Percentiles rank a stretch among this genome's conserved stretches.
Conservation (phyloP, 139 green algal species). For the Desmodesmus armatus region DNA sequence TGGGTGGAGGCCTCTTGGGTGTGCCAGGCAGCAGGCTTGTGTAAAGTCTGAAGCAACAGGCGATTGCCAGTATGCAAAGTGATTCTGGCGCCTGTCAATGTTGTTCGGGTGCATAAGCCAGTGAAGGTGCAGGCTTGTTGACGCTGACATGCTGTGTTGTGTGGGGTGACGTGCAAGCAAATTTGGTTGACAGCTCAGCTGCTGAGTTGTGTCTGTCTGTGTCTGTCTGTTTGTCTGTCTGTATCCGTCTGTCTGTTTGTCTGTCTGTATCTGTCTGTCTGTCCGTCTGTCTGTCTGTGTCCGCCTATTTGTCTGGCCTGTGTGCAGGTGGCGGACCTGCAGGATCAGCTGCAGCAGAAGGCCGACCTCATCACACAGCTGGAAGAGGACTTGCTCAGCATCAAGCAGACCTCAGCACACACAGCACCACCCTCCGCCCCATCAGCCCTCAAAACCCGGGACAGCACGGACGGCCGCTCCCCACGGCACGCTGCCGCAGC, state of each 20-base stretch:
- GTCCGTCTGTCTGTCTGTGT: too few species aligned
- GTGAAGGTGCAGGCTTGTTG: too few species aligned
- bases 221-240: too few species aligned
- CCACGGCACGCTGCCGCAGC: background rate
- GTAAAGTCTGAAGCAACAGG: background rate
- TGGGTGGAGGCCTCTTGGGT: background rate
- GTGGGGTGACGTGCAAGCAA: too few species aligned
- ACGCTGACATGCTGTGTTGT: too few species aligned
- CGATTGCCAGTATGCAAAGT: background rate
- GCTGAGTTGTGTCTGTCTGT: too few species aligned
- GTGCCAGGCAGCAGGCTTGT: background rate
- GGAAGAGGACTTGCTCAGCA: constrained; percentile 71
- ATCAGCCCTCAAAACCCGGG: constrained; percentile 3
- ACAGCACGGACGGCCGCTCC: background rate
- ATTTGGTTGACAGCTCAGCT: too few species aligned
- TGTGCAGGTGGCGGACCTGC: constrained; percentile 53
- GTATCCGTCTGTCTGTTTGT: too few species aligned
- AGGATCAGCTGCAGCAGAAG: constrained; percentile 63
- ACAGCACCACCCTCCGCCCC: background rate
- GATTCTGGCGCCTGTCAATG: background rate
- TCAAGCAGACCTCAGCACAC: background rate
- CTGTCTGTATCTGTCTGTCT: too few species aligned
- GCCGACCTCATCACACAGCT: constrained; percentile 63
- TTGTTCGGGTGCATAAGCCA: too few species aligned
- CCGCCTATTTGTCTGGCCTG: too few species aligned